Evolutionary conservation across 2,329 filamentous ascomycete species (phyloP), one percentile per base, ranked within the genome.

Genomic region (Sporothrix inflata): DNA sequence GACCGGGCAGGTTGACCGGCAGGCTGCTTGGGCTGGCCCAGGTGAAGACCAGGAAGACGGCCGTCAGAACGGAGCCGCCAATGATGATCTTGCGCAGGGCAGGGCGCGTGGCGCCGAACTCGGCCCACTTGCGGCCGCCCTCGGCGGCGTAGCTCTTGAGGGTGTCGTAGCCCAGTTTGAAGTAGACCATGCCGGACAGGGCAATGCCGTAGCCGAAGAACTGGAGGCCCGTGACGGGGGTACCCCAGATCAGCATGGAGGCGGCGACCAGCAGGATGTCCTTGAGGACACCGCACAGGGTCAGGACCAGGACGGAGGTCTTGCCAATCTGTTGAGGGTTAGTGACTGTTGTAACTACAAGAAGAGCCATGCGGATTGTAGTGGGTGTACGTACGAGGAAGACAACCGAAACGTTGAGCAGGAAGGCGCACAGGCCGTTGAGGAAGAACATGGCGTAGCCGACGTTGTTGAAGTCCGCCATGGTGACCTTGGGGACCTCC

Each of bases 211-310:
- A 96, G 76, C 93, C 93, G 80, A 95, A 94, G 81, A 92, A 91
- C 84, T 96, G 93, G 72, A 95, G 88, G 71, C 84, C 84, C 19
- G 91, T 89, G 75, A 95, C 90, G 69, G 90, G 88, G 75, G 92
- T 92, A 77, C 89, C 88, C 91, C 92, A 95, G 81, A 95, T 92
- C 76, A 92, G 81, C 89, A 94, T 94, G 74, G 92, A 94, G 61
- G 91, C 91, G 70, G 86, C 84, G 73, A 96, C 93, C 68, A 96
- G 90, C 78, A 96, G 87, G 73, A 96, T 93, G 82, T 96, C 93
- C 87, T 95, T 96, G 75, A 96, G 89, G 51, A 96, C 92, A 84
- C 93, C 93, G 79, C 92, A 95, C 63, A 96, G 91, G 42, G 93
- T 96, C 78, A 96, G 90, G 77, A 95, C 91, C 71, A 96, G 90